A percentile compares a stretch with the other conserved stretches of the same genome.
Conservation (phyloP, 2,329 filamentous ascomycete species). For the Tolypocladium inflatum region DNA sequence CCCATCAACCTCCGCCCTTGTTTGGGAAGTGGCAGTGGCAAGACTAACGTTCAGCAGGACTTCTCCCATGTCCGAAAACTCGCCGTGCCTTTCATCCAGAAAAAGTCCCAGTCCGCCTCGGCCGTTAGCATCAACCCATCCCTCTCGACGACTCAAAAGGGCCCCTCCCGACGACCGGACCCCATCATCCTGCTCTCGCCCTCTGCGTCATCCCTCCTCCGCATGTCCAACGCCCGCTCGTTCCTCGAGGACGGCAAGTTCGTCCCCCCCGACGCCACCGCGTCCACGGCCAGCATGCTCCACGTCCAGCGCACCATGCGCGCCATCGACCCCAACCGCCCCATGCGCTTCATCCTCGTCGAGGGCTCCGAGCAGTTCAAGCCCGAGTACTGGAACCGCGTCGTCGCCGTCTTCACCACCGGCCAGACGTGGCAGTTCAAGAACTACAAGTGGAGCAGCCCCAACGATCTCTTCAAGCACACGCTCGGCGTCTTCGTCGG, state of each 20-base stretch:
- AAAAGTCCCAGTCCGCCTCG: constrained; percentile 37
- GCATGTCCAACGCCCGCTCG: constrained; percentile 90
- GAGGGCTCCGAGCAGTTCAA: constrained; percentile 93
- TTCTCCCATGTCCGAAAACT: constrained; percentile 89
- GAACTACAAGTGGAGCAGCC: constrained; percentile 89
- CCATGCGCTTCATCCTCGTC: constrained; percentile 89
- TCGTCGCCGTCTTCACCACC: constrained; percentile 95
- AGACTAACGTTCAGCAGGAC: constrained; percentile 50
- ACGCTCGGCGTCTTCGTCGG: constrained; percentile 83
- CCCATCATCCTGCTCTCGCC: constrained; percentile 97
- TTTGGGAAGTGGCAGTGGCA: background rate
- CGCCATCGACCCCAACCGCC: constrained; percentile 56
- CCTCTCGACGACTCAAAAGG: constrained; percentile 45
- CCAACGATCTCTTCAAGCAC: constrained; percentile 81
- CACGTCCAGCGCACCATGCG: constrained; percentile 74
- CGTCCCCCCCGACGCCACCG: constrained; percentile 62
- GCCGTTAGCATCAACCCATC: constrained; percentile 31
- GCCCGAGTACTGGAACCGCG: constrained; percentile 92
- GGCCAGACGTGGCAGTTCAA: constrained; percentile 99
- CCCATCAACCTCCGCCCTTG: background rate
- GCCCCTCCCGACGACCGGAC: constrained; percentile 45
- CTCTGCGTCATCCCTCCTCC: constrained; percentile 86
- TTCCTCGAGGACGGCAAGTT: constrained; percentile 85
- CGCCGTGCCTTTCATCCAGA: constrained; percentile 65
- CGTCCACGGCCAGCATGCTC: constrained; percentile 66